Conservation (phyloP, 108 stramenopile genomes). For the Stephanodiscus minutulus region DNA sequence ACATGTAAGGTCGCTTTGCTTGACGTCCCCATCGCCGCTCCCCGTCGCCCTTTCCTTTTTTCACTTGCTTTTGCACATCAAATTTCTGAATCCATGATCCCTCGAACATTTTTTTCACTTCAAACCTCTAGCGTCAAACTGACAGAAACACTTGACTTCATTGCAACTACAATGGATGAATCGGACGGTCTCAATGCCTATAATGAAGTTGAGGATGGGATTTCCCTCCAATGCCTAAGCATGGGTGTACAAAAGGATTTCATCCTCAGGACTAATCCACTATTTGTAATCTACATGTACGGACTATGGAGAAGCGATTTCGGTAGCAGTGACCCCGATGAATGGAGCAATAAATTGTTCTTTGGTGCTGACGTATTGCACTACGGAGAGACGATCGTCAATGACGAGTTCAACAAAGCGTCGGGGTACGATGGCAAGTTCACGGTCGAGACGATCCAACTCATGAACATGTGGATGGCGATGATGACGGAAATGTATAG, state of each 20-base stretch:
- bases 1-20: slow-evolving; percentile 26
- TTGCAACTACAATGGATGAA: slow-evolving; percentile 18
- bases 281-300: slow-evolving; percentile 43
- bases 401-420: slow-evolving; percentile 31
- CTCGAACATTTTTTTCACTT: background rate
- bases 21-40: background rate
- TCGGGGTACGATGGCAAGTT: slow-evolving; percentile 37
- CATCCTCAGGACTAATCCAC: slow-evolving; percentile 30
- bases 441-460: slow-evolving; percentile 51
- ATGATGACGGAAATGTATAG: slow-evolving; percentile 61
- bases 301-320: slow-evolving; percentile 35
- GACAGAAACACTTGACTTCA: slow-evolving; percentile 21
- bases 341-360: slow-evolving; percentile 57
- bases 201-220: slow-evolving; percentile 28
- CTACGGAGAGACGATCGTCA: slow-evolving; percentile 51
- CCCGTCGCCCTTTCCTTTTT: background rate
- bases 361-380: slow-evolving; percentile 26
- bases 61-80: background rate
- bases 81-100: background rate
- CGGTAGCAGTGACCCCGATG: slow-evolving; percentile 34
- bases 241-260: slow-evolving; percentile 13
- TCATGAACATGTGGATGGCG: slow-evolving; percentile 68
- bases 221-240: slow-evolving; percentile 38
- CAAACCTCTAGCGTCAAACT: slow-evolving; percentile 34
- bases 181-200: slow-evolving; percentile 35